A percentile compares a stretch with the other conserved stretches of the same genome.
phyloP scores from a whole-genome alignment of 2,329 filamentous ascomycete species.

The Botryotinia convoluta region DNA sequence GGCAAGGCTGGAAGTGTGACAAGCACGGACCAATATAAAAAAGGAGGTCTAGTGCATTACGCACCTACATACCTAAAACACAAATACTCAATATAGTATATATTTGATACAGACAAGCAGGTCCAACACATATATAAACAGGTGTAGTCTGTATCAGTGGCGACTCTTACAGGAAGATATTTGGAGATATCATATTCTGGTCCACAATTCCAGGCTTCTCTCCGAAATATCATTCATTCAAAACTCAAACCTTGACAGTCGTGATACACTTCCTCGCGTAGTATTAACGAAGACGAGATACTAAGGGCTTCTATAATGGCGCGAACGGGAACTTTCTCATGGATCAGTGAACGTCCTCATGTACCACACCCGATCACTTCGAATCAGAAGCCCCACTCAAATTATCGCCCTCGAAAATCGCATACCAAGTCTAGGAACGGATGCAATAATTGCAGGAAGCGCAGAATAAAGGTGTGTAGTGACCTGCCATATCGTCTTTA shows the following conservation, averaged over 20 bases:
- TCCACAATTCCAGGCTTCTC: not conserved
- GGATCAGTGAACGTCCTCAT: constrained; percentile 5
- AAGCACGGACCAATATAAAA: not conserved
- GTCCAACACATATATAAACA: not conserved
- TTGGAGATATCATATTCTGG: not conserved
- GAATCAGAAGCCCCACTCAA: not conserved
- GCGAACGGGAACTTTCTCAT: not conserved
- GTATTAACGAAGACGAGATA: not conserved
- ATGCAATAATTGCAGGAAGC: constrained; percentile 14
- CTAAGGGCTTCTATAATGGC: not conserved
- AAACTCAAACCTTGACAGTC: not conserved
- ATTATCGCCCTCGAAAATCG: constrained; percentile 5
- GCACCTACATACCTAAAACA: not conserved
- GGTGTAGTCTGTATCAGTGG: not conserved
- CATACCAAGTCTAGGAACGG: constrained; percentile 17
- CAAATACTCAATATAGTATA: not conserved
- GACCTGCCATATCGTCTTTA: too few relatives aligned
- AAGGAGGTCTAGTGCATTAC: not conserved
- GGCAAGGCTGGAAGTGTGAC: not conserved
- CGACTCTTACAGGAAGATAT: not conserved
- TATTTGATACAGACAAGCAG: not conserved
- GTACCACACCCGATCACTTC: not conserved
- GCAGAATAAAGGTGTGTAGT: constrained; percentile 17
- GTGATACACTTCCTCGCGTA: not conserved
- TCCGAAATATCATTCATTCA: not conserved